Base-by-base conservation (phyloP, 2,329 filamentous ascomycete species). In the Ilyonectria destructans region DNA sequence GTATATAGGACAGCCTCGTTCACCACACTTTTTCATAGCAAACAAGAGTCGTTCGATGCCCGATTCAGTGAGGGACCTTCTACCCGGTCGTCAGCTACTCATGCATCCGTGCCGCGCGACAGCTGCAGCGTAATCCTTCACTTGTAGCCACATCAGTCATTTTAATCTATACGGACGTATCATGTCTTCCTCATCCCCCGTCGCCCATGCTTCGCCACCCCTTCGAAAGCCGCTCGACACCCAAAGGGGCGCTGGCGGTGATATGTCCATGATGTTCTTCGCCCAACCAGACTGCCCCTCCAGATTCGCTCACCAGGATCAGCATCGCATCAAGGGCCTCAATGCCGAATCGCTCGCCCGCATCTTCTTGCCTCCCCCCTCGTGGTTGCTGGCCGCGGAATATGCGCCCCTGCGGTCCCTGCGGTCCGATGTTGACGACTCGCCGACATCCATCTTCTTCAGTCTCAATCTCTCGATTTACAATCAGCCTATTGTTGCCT, bases 181-280 rank as follows among this genome's bases (percentile, higher is more conserved):
- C 17, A 45, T 45, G 17, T 45, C 17, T 45, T 45, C 40, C 40
- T 45, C 40, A n/a, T 45, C 17, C 5, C 17, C 17, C 17, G 17
- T 45, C 26, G 40, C 4, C 40, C 26, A 58, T 4, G 4, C 55
- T 29, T 8, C 23, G 23, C 37, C 45, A 8, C 23, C 29, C 13
- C 23, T 58, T 43, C 19, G 5, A 6, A 59, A 37, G 45, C 57
- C 29, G 6, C 57, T 59, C 19, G 37, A 45, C 4, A 58, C 21
- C 55, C 37, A 45, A 13, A 58, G 40, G 23, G 15, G 5, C 35
- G 23, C 55, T 19, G 37, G 55, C 37, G 40, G 55, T 21, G 26
- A 58, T 21, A 58, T 58, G 40, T 58, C 56, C 10, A 35, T 58
- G 31, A 48, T 46, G 15, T 33, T 48, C 43, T 35, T 35, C 56